phyloP scores from a whole-genome alignment of 2,329 filamentous ascomycete species.

The Pyrenophora tritici-repentis region DNA sequence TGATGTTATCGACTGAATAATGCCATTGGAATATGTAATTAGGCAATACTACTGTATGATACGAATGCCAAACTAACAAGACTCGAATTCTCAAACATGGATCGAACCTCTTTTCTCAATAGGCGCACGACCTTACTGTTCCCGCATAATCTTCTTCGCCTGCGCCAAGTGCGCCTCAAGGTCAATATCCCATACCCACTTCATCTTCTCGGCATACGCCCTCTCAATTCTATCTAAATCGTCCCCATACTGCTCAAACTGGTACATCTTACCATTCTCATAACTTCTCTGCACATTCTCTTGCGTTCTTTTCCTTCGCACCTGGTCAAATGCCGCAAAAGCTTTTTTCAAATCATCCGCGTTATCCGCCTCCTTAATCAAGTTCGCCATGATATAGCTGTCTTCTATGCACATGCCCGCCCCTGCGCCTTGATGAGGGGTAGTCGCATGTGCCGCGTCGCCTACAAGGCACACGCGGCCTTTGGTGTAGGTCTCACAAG shows the following conservation, averaged over 20 bases:
- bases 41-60: too few relatives aligned
- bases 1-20: conserved; percentile 61
- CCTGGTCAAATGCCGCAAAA: conserved; percentile 38
- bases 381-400: conserved; percentile 42
- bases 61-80: too few relatives aligned
- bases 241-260: conserved; percentile 47
- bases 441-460: conserved; percentile 62
- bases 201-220: conserved; percentile 38
- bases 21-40: too few relatives aligned
- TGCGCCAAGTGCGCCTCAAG: conserved; percentile 41
- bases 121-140: neutral
- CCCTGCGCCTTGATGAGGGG: conserved; percentile 61
- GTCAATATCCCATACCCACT: conserved; percentile 51
- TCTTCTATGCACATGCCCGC: conserved; percentile 64
- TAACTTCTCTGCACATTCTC: conserved; percentile 37
- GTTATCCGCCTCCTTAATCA: conserved; percentile 36
- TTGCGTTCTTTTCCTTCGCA: conserved; percentile 35
- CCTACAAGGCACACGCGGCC: conserved; percentile 57
- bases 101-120: too few relatives aligned
- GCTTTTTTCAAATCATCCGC: conserved; percentile 41
- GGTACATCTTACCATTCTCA: conserved; percentile 46
- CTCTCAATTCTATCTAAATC: conserved; percentile 47
- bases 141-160: conserved; percentile 36
- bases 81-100: too few relatives aligned
- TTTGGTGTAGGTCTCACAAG: conserved; percentile 52